Evolutionary conservation across 345 rosid genomes (phyloP), one percentile per base, ranked within the genome.

Genomic region (Eucalyptus cloeziana): DNA sequence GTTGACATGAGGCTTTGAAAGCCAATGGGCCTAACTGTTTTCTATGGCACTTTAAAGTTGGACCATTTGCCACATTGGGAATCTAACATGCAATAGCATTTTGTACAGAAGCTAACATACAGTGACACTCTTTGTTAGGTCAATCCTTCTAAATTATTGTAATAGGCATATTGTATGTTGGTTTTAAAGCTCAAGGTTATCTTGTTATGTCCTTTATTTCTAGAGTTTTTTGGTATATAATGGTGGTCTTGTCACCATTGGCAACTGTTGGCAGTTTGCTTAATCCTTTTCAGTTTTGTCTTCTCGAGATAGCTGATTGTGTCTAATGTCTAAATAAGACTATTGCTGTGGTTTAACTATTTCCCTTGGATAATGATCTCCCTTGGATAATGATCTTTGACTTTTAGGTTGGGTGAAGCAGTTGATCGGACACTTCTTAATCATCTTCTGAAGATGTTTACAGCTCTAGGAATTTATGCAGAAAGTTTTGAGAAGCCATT

Each of bases 381-480:
- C 19, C 67, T 51, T 64, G 51, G 31, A 51, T 30, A 21, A 67
- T 43, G 49, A 37, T 69, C n/a, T 90, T 90, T 90, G 47, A 85
- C 87, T 88, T 90, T 89, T 94, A 98, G 99, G 80, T 94, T 95
- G 89, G 98, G 98, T 62, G 99, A 98, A 95, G 94, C 99, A 87
- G 98, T 96, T 90, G 96, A 96, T 93, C 93, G 98, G 92, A 94
- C 98, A 40, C 95, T 96, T 44, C 95, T 98, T 86, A 96, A 93
- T 91, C 99, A 97, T 95, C 98, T 98, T 88, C 91, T 98, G 91
- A 98, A 98, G 99, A 98, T 98, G 99, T 96, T 98, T 92, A 97
- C 98, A 37, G 95, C 99, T 87, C 94, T 98, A 90, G 99, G 99
- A 88, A 98, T 97, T 91, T 98, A 98, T 95, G 88, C 95, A 45